These are phyloP conservation scores for Passiflora organensis DNA, from an alignment of 345 rosid species.

Conservation along the genomic window DNA sequence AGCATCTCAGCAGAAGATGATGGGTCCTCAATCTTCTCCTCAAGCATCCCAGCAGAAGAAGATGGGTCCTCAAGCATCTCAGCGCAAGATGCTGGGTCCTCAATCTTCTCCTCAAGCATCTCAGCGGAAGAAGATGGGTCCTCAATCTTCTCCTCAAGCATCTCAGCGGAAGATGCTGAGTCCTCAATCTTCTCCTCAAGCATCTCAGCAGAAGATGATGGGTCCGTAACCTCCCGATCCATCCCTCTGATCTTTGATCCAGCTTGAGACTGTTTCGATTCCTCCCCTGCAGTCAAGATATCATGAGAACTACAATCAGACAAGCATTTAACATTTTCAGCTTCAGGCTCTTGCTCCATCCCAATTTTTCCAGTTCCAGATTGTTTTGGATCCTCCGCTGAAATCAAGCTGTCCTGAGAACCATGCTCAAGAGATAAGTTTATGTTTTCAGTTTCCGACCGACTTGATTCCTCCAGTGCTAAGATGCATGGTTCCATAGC, in stretches of 20 bases:
- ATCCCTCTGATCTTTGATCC: neutral
- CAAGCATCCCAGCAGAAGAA: neutral
- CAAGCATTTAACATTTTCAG: neutral
- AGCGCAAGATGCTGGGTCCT: no score
- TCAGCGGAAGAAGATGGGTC: neutral
- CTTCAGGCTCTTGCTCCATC: neutral
- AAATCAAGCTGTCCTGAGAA: neutral
- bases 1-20: no score
- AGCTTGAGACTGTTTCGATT: neutral
- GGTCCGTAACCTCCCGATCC: neutral
- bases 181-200: neutral
- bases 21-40: neutral
- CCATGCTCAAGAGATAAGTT: neutral
- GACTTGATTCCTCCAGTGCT: no score
- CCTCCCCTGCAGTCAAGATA: neutral
- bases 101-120: neutral
- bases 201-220: neutral
- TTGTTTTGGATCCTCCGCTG: neutral
- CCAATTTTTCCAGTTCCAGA: neutral
- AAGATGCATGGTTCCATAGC: no score
- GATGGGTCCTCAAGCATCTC: neutral
- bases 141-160: no score
- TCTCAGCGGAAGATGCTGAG: constrained; percentile 1
- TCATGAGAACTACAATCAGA: neutral
- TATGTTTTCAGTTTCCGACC: no score